Percentiles rank a stretch among this genome's conserved stretches.
phyloP scores from a whole-genome alignment of 768 basidiomycete genomes.

The Leccinum pellstonianum region DNA sequence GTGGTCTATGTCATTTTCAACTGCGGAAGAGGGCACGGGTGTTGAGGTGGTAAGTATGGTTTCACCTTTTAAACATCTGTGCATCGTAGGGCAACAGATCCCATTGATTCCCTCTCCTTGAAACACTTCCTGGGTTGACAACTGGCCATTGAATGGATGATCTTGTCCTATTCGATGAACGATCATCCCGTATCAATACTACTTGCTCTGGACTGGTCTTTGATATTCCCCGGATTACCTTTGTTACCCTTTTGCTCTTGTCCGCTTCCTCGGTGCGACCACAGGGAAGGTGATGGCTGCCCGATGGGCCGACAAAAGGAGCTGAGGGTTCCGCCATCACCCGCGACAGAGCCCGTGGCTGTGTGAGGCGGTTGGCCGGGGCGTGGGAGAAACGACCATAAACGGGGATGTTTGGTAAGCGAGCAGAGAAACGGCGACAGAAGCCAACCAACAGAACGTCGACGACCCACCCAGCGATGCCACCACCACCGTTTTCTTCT shows the following conservation, averaged over 20 bases:
- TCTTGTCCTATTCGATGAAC: too few relatives aligned
- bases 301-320: background rate
- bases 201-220: background rate
- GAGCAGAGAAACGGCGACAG: conserved; percentile 11
- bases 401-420: conserved; percentile 13
- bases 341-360: background rate
- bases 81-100: background rate
- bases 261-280: too few relatives aligned
- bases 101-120: too few relatives aligned
- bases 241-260: too few relatives aligned
- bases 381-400: conserved; percentile 9
- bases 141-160: background rate
- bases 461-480: conserved; percentile 28
- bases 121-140: too few relatives aligned
- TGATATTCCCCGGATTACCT: too few relatives aligned
- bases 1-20: background rate
- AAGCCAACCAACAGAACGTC: conserved; percentile 19
- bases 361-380: conserved; percentile 4
- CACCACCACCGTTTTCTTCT: conserved; percentile 34
- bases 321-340: background rate
- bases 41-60: background rate
- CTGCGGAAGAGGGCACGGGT: background rate
- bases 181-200: too few relatives aligned
- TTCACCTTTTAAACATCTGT: too few relatives aligned
- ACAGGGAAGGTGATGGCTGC: too few relatives aligned